Base-by-base conservation (phyloP, 2,329 filamentous ascomycete species). In the Ophiostoma sp. region DNA sequence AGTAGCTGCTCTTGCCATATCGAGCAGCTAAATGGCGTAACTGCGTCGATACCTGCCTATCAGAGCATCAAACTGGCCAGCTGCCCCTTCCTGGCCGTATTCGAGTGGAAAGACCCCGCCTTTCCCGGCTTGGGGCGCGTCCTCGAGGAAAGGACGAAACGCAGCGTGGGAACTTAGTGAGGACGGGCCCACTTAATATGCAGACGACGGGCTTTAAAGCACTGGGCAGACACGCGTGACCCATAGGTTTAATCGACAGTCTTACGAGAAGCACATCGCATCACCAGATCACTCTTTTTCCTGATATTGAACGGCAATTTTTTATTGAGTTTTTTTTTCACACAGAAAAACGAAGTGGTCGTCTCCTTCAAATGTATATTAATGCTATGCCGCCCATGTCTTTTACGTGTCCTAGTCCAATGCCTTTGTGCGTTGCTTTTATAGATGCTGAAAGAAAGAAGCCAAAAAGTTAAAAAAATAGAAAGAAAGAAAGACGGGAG, bases 101-200 rank as follows among this genome's bases (percentile, higher is more conserved):
- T 38, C 16, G 12, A 38, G 55, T 60, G 55, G 55, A 40, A 60
- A 60, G 55, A 64, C 60, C 60, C 60, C 60, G 60, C 60, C 60
- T 64, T 65, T 38, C 64, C 64, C 42, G 42, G 12, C 27, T 49
- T 27, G 49, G 49, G 47, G 49, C 49, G 49, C 49, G 49, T 16
- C 49, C n/a, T 55, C 8, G n/a, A 55, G 12, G 47, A 49, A 49
- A 16, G 47, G 18, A 49, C 14, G 45, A 16, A 16, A 11, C 6
- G 45, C 45, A 47, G 9, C 45, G 16, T 14, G n/a, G 5, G 45
- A n/a, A 12, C 45, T 16, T 49, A 49, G 47, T 49, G 47, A 3
- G 3, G 4, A 27, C 18, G 49, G 9, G 27, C 27, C 55, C 55
- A 18, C 55, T 60, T 38, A 27, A 38, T 38, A 12, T 45, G 11